These are phyloP conservation scores for Vachellia pachyceras DNA, from an alignment of 306 rosid species.

Conservation along the genomic window DNA sequence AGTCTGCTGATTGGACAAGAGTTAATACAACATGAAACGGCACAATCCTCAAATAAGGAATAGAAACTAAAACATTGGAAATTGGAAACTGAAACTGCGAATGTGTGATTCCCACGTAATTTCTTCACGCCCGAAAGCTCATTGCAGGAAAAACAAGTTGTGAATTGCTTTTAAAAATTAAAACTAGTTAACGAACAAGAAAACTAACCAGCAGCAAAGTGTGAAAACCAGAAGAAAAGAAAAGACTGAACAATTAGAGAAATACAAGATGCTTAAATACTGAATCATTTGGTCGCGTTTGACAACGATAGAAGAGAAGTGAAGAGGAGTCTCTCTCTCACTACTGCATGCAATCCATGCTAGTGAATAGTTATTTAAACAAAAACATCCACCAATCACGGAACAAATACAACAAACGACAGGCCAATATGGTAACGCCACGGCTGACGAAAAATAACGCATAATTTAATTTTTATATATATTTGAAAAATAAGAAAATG, in stretches of 20 bases:
- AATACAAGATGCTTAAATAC: neutral
- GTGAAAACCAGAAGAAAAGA: neutral
- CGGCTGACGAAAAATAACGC: neutral
- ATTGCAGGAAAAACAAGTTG: conserved; percentile 12
- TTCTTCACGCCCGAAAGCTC: neutral
- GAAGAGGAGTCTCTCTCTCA: too few species aligned
- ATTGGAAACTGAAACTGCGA: neutral
- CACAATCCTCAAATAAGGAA: conserved; percentile 16
- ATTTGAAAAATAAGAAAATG: too few species aligned
- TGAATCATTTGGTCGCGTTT: neutral
- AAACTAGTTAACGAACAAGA: neutral
- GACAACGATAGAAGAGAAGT: neutral
- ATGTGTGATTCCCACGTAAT: neutral
- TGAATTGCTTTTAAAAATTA: neutral
- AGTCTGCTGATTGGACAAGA: neutral
- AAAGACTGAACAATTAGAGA: neutral
- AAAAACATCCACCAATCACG: too few species aligned
- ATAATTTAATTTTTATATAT: neutral
- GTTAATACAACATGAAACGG: conserved; percentile 36
- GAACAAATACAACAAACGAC: too few species aligned
- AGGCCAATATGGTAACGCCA: conserved; percentile 3
- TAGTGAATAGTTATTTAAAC: neutral
- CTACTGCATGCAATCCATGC: too few species aligned
- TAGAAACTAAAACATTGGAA: neutral
- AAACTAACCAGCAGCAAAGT: conserved; percentile 3